Evolutionary conservation across 768 basidiomycete genomes (phyloP), one percentile per base, ranked within the genome.

Genomic region (Tephrocybe sp.): DNA sequence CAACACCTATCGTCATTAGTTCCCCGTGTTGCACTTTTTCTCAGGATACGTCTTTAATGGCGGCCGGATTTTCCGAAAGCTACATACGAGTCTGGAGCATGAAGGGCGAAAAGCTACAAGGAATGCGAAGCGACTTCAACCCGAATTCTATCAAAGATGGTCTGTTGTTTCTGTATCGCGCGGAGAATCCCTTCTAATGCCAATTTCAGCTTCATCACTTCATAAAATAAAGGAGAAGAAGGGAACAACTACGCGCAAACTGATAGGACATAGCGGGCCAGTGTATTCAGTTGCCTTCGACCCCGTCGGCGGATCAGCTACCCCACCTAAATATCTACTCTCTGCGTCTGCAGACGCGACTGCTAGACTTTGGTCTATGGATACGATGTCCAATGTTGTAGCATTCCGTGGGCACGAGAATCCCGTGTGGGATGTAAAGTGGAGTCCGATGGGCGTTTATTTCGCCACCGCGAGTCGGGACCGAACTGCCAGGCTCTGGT

Each of bases 381-480:
- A 98, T 55, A 97, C 96, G 0, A 84, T 93, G 78, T 82, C 89
- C 13, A 97, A 97, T 59, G 71, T 98, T 9, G 94, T 94, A 16
- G 94, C 88, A 5, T 99, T 94, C 64, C 81, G 93, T 27, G 96
- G 97, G 0, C 97, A 99, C 60, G 87, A 95, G 63, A 95, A 97
- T 66, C 94, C 97, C 0, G 86, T 99, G 0, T 99, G 97, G 97
- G 97, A 98, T 59, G 94, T 96, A 11, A 88, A 98, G 64, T 99
- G 97, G 97, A 95, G 92, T 61, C 96, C 97, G 9, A 86, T 92
- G 76, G 95, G 97, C 4, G 83, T 95, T n/a, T 98, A 99, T 70
- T 99, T 99, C 66, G 96, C 97, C 6, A 96, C 91, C 15, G 95
- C 84, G 15, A 95, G 94, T 59, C 75, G 97, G 45, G 97, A 99